These are phyloP conservation scores for Linnemannia schmuckeri DNA, from an alignment of 192 early-diverging fungal species.

Conservation along the genomic window DNA sequence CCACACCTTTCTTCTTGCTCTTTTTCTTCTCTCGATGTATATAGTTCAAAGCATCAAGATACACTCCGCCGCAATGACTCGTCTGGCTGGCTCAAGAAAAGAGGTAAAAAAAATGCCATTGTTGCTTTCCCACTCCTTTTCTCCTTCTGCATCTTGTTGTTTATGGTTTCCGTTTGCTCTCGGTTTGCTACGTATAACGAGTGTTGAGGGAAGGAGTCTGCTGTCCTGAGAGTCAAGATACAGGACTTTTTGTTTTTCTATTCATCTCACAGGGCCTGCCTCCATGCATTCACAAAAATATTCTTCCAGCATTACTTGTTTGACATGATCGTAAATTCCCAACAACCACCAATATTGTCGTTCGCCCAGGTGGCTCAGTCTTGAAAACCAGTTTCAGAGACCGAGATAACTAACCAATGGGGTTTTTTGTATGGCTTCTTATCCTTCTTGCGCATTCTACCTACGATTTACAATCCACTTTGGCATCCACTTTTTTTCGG, in stretches of 20 bases:
- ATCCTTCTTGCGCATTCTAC: not conserved
- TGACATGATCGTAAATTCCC: not conserved
- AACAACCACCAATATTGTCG: too few relatives aligned
- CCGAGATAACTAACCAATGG: not conserved
- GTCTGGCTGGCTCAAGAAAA: conserved; percentile 14
- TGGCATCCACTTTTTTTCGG: not conserved
- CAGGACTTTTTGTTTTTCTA: not conserved
- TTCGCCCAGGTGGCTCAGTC: not conserved
- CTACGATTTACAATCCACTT: not conserved
- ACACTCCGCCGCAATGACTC: conserved; percentile 28
- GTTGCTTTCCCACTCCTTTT: too few relatives aligned
- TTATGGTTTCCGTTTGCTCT: not conserved
- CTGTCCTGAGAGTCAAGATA: not conserved
- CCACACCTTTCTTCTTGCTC: not conserved
- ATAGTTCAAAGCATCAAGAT: not conserved
- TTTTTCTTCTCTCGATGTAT: not conserved
- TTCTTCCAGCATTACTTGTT: not conserved
- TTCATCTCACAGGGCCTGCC: not conserved
- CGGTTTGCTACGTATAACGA: not conserved
- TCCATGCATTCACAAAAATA: not conserved
- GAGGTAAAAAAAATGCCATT: not conserved
- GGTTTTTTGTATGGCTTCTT: not conserved
- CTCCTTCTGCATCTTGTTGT: not conserved
- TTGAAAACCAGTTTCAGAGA: not conserved
- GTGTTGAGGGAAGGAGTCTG: not conserved